A percentile compares a stretch with the other conserved stretches of the same genome.
Evolutionary conservation across 2,329 filamentous ascomycete species (phyloP).

Genomic region (Emergomyces pasteurianus): DNA sequence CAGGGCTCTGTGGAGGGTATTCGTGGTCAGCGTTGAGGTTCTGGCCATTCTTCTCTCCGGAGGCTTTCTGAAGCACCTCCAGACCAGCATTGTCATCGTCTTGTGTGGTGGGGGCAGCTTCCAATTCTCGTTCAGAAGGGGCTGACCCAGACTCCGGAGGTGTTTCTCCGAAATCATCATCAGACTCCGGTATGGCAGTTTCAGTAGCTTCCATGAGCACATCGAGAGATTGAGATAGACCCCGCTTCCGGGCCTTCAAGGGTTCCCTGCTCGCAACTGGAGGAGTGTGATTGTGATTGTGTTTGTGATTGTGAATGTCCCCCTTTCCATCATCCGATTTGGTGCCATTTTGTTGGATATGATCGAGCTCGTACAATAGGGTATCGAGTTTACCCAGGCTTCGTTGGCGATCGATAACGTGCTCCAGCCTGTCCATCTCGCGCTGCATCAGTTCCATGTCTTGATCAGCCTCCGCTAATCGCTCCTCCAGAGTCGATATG

Average conservation of each 20-base stretch:
- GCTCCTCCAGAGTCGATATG: constrained; percentile 90
- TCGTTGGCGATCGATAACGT: constrained; percentile 87
- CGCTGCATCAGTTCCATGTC: constrained; percentile 95
- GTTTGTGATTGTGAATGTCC: constrained; percentile 8
- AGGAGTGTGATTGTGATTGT: constrained; percentile 7
- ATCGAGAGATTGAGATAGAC: constrained; percentile 29
- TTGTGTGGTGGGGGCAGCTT: constrained; percentile 4
- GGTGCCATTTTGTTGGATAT: constrained; percentile 50
- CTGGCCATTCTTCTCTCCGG: constrained; percentile 17
- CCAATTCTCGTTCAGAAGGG: constrained; percentile 10
- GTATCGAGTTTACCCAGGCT: constrained; percentile 92
- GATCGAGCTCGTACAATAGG: constrained; percentile 78
- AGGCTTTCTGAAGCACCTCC: constrained; percentile 24
- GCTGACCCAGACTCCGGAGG: constrained; percentile 19
- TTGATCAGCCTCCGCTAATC: constrained; percentile 88
- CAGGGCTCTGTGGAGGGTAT: constrained; percentile 52
- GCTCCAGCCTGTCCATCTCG: constrained; percentile 85
- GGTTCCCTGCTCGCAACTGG: constrained; percentile 12
- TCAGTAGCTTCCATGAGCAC: constrained; percentile 34
- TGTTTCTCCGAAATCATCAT: constrained; percentile 28
- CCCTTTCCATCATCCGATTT: constrained; percentile 22
- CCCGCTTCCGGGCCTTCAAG: constrained; percentile 20
- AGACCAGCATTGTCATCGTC: constrained; percentile 22
- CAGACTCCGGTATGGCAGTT: constrained; percentile 35
- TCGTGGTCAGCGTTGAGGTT: constrained; percentile 21